Evolutionary conservation across 129 eudicot genomes (phyloP).

Genomic region (carrot (Daucus carota)): DH1_v3.0 NC_030383.2:63683501-63684000

Average conservation of each 20-base stretch:
- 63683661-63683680: conserved; percentile 30
- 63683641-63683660: conserved; percentile 29
- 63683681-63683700: conserved; percentile 41
- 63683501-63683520: neutral
- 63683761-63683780: neutral
- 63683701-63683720: conserved; percentile 10
- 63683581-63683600: neutral
- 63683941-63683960: conserved; percentile 85
- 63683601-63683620: conserved; percentile 1
- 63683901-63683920: conserved; percentile 33
- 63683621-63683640: conserved; percentile 60
- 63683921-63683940: conserved; percentile 65
- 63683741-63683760: conserved; percentile 15
- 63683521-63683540: neutral
- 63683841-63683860: neutral
- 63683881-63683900: neutral
- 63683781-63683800: neutral
- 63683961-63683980: conserved; percentile 64
- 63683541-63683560: neutral
- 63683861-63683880: conserved; percentile 10
- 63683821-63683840: conserved; percentile 16
- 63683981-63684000: conserved; percentile 86
- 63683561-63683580: conserved; percentile 5
- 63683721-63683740: conserved; percentile 36
- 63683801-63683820: conserved; percentile 9